These are phyloP conservation scores for Potentilla sterilis DNA, from an alignment of 306 rosid species.

Conservation along the genomic window DNA sequence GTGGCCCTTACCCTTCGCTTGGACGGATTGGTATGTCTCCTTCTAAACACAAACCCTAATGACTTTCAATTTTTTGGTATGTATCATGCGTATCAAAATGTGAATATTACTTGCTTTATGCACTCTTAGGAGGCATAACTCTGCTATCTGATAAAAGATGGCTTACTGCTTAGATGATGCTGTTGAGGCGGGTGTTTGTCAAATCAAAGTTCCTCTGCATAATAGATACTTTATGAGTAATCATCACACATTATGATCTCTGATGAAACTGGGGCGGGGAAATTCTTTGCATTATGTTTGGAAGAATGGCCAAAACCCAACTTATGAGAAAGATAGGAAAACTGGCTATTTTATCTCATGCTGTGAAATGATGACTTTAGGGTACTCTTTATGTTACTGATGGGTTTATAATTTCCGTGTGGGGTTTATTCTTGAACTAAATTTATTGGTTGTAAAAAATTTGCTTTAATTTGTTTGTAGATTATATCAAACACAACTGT, in stretches of 20 bases:
- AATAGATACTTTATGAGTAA: not conserved
- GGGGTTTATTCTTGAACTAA: not conserved
- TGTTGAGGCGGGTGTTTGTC: not conserved
- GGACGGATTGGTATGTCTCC: slow-evolving; percentile 85
- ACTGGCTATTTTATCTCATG: not conserved
- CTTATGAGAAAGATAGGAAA: not conserved
- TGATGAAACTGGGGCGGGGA: not conserved
- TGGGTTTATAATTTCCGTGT: not conserved
- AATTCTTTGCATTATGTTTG: not conserved
- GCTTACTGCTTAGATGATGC: not conserved
- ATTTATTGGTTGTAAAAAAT: not conserved
- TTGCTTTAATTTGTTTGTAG: slow-evolving; percentile 32
- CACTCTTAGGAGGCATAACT: slow-evolving; percentile 2
- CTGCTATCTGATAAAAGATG: not conserved
- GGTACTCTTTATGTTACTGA: not conserved
- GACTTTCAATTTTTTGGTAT: not conserved
- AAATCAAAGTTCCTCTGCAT: not conserved
- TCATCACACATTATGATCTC: not conserved
- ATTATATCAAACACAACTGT: slow-evolving; percentile 90
- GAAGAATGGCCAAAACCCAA: not conserved
- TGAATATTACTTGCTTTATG: not conserved
- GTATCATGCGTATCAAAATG: slow-evolving; percentile 1
- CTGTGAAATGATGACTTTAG: not conserved
- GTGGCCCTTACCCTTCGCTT: slow-evolving; percentile 84
- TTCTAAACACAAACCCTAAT: slow-evolving; percentile 18